Evolutionary conservation across 441 rosid species (phyloP).

Genomic region (Francoa sonchifolia): DNA sequence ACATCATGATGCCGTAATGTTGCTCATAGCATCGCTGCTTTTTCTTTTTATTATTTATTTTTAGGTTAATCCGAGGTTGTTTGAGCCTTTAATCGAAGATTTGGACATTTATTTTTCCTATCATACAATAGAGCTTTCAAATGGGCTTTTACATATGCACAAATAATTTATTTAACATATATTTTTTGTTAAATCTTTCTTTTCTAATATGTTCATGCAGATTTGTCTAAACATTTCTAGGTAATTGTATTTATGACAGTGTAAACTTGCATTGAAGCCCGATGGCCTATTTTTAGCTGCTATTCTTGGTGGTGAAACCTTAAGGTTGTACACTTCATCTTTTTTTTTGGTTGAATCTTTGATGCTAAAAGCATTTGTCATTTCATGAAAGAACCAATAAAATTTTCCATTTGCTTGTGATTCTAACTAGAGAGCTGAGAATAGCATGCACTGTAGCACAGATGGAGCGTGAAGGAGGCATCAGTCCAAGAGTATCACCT

Average conservation of each 20-base stretch:
- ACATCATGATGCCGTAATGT: too few species aligned
- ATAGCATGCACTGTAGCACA: constrained; percentile 99
- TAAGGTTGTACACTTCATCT: constrained; percentile 40
- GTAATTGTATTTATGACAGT: constrained; percentile 63
- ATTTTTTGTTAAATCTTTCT: too few species aligned
- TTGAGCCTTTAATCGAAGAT: too few species aligned
- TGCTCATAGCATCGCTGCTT: too few species aligned
- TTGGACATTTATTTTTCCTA: too few species aligned
- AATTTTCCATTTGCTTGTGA: constrained; percentile 7
- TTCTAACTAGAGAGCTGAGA: constrained; percentile 61
- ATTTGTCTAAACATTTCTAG: too few species aligned
- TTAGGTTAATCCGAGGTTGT: too few species aligned
- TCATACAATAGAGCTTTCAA: too few species aligned
- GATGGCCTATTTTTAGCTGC: constrained; percentile 98
- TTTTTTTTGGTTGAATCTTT: constrained; percentile 6
- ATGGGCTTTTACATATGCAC: too few species aligned
- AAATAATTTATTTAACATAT: too few species aligned
- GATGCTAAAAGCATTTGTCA: constrained; percentile 7
- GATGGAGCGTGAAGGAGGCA: constrained; percentile 99
- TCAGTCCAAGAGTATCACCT: constrained; percentile 90
- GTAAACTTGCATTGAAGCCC: constrained; percentile 89
- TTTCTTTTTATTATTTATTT: too few species aligned
- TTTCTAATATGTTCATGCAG: too few species aligned
- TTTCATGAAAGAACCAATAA: constrained; percentile 2
- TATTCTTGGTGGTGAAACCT: constrained; percentile 98